Evolutionary conservation across 2,329 filamentous ascomycete species (phyloP).

Genomic region (Sphaerostilbella broomeana): DNA sequence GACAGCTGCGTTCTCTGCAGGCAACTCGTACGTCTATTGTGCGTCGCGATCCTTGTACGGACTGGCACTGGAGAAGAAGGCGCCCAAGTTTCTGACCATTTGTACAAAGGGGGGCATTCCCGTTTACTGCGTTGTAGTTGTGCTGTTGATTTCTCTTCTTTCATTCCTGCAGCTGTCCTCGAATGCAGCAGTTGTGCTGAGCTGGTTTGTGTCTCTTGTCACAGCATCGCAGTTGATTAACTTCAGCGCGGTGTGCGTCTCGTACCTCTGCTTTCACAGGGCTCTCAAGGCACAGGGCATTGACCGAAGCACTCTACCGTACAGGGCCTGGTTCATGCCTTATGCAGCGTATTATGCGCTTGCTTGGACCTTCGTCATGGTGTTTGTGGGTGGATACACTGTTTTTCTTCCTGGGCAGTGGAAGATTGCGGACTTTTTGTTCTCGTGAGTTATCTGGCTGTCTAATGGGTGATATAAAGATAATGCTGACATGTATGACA

Average conservation of each 20-base stretch:
- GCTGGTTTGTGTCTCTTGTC: constrained; percentile 63
- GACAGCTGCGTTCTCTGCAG: constrained; percentile 59
- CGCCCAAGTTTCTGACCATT: constrained; percentile 50
- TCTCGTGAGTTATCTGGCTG: constrained; percentile 44
- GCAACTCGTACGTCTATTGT: constrained; percentile 59
- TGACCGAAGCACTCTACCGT: constrained; percentile 60
- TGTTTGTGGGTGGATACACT: constrained; percentile 67
- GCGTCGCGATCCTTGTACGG: constrained; percentile 63
- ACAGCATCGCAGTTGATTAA: constrained; percentile 72
- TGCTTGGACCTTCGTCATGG: constrained; percentile 59
- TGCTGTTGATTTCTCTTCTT: constrained; percentile 61
- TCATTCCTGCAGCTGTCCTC: constrained; percentile 68
- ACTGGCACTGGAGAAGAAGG: constrained; percentile 61
- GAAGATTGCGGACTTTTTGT: constrained; percentile 64
- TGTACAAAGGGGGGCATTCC: constrained; percentile 64
- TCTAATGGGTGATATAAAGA: no score
- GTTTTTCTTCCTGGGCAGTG: constrained; percentile 63
- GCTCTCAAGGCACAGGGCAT: constrained; percentile 65
- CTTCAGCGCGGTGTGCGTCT: constrained; percentile 61
- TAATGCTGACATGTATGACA: constrained; percentile 17
- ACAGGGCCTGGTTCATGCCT: constrained; percentile 62
- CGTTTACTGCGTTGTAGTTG: constrained; percentile 62
- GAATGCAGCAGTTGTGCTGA: constrained; percentile 58
- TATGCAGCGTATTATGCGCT: constrained; percentile 64
- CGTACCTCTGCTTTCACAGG: constrained; percentile 66